Evolutionary conservation across 1,284 basidiomycete genomes (phyloP), one percentile per base, ranked within the genome.

Genomic region (Calocybe gambosa): DNA sequence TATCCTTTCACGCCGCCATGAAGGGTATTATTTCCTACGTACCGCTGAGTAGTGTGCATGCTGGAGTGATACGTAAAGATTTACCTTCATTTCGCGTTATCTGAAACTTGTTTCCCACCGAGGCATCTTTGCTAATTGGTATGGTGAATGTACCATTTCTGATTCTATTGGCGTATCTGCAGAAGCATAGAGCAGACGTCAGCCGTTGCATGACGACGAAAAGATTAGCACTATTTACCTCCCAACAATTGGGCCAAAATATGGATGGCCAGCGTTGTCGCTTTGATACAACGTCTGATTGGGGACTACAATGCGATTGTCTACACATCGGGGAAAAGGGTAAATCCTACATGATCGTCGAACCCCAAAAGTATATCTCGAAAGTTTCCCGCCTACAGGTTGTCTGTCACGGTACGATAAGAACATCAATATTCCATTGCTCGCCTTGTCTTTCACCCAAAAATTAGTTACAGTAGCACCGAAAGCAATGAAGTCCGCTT

Each of bases 71-170:
- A 2, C 9, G 28, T 5, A 2, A 29, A 5, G 15, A 7, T 9
- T 63, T 63, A 59, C 73, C 64, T 54, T 73, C 71, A 52, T 74
- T 76, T 35, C 64, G 60, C 1, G 63, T 60, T 15, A 73, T 63
- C 9, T 70, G 63, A 48, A 62, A 74, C 40, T 64, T 65, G 33
- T 67, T 62, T 15, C 62, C 60, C 3, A 67, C 63, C 15, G 65
- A 58, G 9, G 67, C 67, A 52, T 72, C 57, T 50, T 67, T 69
- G n/a, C 67, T 69, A 44, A 67, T 64, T 10, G 71, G 71, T 42
- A 74, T 69, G 5, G 69, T 69, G 52, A 73, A 75, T 5, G 72
- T 73, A n/a, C 71, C 71, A 46, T 73, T 69, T 46, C 67, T 64
- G 39, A 73, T 70, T 28, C 71, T 62, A 51, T 74, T 73, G 15